Conservation (phyloP, 2,329 filamentous ascomycete genomes). For the Ophiostoma ulmi region DNA sequence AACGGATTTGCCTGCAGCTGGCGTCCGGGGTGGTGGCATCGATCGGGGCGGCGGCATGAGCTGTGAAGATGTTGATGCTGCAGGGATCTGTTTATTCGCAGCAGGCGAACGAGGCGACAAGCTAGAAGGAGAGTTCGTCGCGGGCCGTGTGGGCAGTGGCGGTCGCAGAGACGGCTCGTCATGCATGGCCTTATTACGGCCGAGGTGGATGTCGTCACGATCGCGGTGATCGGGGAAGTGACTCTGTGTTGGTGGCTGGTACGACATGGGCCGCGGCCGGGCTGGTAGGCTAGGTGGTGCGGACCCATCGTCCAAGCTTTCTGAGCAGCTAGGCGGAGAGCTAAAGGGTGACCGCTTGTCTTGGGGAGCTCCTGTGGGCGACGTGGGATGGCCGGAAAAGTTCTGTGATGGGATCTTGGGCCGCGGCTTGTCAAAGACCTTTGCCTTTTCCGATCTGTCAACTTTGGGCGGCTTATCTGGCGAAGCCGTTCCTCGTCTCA, state of each 20-base stretch:
- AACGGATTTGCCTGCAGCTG: conserved; percentile 22
- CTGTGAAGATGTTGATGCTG: neutral
- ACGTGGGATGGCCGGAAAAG: conserved; percentile 3
- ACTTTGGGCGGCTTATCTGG: conserved; percentile 30
- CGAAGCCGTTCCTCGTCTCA: conserved; percentile 44
- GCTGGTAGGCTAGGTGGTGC: conserved; percentile 46
- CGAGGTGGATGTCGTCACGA: conserved; percentile 31
- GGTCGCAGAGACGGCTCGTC: conserved; percentile 35
- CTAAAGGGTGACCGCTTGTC: conserved; percentile 70
- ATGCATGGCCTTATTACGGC: neutral
- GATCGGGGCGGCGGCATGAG: conserved; percentile 4
- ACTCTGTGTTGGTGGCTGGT: conserved; percentile 9
- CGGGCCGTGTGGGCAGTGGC: conserved; percentile 47
- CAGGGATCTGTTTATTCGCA: conserved; percentile 5
- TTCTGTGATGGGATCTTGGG: conserved; percentile 34
- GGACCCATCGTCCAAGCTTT: conserved; percentile 51
- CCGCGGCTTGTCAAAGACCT: conserved; percentile 58
- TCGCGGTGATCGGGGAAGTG: conserved; percentile 29
- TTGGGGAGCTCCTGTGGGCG: conserved; percentile 16
- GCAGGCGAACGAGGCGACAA: neutral
- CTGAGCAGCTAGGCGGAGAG: conserved; percentile 73
- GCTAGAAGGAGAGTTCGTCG: conserved; percentile 18
- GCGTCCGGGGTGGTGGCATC: neutral
- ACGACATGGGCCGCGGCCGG: conserved; percentile 33
- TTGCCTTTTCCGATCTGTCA: conserved; percentile 30